phyloP scores from a whole-genome alignment of 345 rosid species.

The Chamaenerion angustifolium region DNA sequence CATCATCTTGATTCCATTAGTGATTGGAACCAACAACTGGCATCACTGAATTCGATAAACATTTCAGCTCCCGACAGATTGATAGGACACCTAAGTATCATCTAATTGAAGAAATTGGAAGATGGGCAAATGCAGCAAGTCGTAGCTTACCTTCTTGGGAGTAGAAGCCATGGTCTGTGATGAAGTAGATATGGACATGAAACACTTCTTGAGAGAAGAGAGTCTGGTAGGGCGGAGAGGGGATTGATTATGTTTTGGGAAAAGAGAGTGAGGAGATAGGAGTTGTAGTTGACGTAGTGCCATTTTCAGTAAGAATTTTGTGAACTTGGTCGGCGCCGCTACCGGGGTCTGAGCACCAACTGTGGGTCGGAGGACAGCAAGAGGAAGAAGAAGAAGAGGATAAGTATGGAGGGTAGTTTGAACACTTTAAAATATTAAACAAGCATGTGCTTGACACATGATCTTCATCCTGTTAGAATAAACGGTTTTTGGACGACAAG shows the following conservation, averaged over 20 bases:
- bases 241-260: conserved; percentile 2
- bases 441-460: too few species aligned
- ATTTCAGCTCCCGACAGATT: not conserved
- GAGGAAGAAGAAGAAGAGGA: too few species aligned
- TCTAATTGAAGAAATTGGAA: not conserved
- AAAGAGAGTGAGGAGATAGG: conserved; percentile 3
- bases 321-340: too few species aligned
- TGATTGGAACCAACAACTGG: conserved; percentile 88
- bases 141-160: conserved; percentile 26
- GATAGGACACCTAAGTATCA: not conserved
- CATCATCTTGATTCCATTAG: conserved; percentile 83
- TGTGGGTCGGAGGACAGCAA: too few species aligned
- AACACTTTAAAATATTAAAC: too few species aligned
- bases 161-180: conserved; percentile 35
- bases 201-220: conserved; percentile 12
- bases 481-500: too few species aligned
- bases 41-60: not conserved
- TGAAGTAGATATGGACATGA: conserved; percentile 21
- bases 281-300: not conserved
- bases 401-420: too few species aligned
- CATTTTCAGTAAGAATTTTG: not conserved
- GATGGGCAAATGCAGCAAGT: not conserved
- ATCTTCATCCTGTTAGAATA: too few species aligned
- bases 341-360: too few species aligned
- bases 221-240: not conserved